Evolutionary conservation across 306 rosid genomes (phyloP), one percentile per base, ranked within the genome.

Genomic region (Cicer chorassanicum): DNA sequence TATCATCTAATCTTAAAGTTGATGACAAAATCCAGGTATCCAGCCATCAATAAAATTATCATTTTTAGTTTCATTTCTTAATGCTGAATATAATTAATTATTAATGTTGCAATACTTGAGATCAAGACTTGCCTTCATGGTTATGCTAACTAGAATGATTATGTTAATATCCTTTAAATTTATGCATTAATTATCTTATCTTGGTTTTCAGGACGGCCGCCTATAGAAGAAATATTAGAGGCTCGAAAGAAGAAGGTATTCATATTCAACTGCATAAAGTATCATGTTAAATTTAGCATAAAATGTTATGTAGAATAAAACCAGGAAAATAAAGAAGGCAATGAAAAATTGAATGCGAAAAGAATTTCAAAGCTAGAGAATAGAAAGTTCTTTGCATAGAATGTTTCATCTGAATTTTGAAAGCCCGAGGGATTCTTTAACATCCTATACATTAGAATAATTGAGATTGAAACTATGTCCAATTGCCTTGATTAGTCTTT

Each of bases 221-320:
- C 99, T 18, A 76, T 94, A 1, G 93, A 88, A 75, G 90, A 92
- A 74, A 84, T 94, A 82, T 61, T 94, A 80, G 86, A 84, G 60
- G 80, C 82, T 41, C 88, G 93, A 60, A 83, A 67, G 78, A 87
- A 83, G 80, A 94, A 94, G 98, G 97, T 90, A 79, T 10, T 61
- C 69, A 60, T 41, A 64, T 15, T 41, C 54, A 74, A 62, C 49
- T 40, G 16, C 65, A 34, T 18, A 55, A 65, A 59, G 38, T 66
- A 40, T 8, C 54, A 42, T 63, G 43, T 63, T 44, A 65, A 39
- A 61, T 9, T 65, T 45, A 21, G 55, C 57, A 69, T 19, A 34
- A 11, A 54, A 77, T 43, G 39, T 38, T 61, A 24, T 73, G 50
- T 65, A 38, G 46, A 69, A 46, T 45, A 29, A 44, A 67, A 38